phyloP scores from a whole-genome alignment of 1,139 yeast species.

The Eremothecium coryli region DNA sequence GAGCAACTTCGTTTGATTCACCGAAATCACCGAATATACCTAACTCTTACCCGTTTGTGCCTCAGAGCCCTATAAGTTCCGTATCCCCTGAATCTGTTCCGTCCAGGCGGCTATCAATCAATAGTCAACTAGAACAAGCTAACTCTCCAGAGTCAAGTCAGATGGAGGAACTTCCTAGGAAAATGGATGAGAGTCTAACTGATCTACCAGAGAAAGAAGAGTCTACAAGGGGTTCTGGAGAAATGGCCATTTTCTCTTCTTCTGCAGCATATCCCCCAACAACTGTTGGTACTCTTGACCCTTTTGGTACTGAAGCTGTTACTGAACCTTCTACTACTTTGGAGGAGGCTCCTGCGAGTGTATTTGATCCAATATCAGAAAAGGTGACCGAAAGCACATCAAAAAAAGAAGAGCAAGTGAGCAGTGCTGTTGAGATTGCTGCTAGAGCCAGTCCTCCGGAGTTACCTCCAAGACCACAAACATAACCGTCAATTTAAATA shows the following conservation, averaged over 20 bases:
- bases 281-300: too few species aligned
- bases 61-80: constrained; percentile 1
- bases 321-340: too few species aligned
- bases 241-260: neutral
- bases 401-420: too few species aligned
- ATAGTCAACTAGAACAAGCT: constrained; percentile 2
- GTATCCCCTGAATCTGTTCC: constrained; percentile 1
- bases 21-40: constrained; percentile 3
- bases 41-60: constrained; percentile 1
- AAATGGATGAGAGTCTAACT: neutral
- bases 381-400: too few species aligned
- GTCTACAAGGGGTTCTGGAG: neutral
- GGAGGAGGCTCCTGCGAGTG: too few species aligned
- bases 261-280: too few species aligned
- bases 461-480: too few species aligned
- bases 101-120: constrained; percentile 3
- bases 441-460: too few species aligned
- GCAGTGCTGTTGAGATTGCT: too few species aligned
- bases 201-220: neutral
- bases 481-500: too few species aligned
- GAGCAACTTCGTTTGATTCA: constrained; percentile 12
- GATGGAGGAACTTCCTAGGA: neutral
- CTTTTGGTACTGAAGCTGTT: too few species aligned
- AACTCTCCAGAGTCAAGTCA: constrained; percentile 1
- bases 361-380: too few species aligned